Base-by-base conservation (phyloP, 2,329 filamentous ascomycete genomes). In the Hortaea werneckii region DNA sequence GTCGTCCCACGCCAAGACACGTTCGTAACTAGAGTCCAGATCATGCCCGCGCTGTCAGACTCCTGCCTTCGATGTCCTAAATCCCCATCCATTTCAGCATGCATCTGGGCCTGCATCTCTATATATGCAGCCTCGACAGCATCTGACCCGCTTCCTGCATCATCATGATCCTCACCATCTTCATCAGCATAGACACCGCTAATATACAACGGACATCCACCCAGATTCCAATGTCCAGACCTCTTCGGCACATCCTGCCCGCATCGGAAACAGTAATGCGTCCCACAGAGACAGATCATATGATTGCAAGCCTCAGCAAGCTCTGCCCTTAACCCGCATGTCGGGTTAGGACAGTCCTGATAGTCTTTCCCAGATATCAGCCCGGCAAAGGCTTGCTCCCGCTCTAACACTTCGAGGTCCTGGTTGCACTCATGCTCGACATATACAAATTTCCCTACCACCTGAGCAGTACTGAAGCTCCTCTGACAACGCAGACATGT, bases 241-340 rank as follows among this genome's bases (percentile, higher is more conserved):
- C 35, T 38, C 13, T 47, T 41, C 6, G 28, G 10, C 29, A 42
- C 46, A 12, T 13, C 29, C 45, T 35, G 34, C 1, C 51, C 51
- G 29, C 51, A 53, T 3, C 51, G 29, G 27, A 50, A 53, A 20
- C 51, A 45, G 28, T 49, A 54, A 6, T 47, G 40, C 8, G 44
- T 41, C 9, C 48, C 48, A 32, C 50, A 52, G 7, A 41, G 40
- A 34, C 52, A 54, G 6, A 46, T 50, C 32, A 54, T 46, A 32
- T 54, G 52, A 8, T 53, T 50, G 42, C 52, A 54, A 9, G 46
- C 52, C 29, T 49, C 50, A 12, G 28, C 37, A 5, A 54, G 42
- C 41, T 53, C 42, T 10, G 50, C 37, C 4, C 41, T 30, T 26
- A 29, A 32, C 9, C 35, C 28, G 32, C 52, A 54, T 5, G 6